These are phyloP conservation scores for Talaromyces sp. DNA, from an alignment of 2,329 filamentous ascomycete species.

Conservation along the genomic window DNA sequence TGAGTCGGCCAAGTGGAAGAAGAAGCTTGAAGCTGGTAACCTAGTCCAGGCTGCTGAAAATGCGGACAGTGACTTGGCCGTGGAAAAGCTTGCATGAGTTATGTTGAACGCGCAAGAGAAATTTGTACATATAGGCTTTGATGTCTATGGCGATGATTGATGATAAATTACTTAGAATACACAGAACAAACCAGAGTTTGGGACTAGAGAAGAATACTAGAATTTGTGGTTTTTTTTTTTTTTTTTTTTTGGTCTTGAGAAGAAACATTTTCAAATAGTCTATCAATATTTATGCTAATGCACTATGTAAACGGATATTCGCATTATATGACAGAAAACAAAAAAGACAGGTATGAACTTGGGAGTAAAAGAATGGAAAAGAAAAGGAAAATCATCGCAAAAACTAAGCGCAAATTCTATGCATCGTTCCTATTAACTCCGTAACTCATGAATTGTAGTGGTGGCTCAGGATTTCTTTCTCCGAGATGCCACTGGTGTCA, in stretches of 20 bases:
- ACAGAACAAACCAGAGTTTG: no score
- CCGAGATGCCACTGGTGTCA: not conserved
- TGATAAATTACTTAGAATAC: no score
- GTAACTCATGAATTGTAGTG: not conserved
- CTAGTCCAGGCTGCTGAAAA: slow-evolving; percentile 34
- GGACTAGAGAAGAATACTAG: no score
- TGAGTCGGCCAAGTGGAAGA: slow-evolving; percentile 53
- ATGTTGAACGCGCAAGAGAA: slow-evolving; percentile 14
- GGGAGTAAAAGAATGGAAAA: no score
- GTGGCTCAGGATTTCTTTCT: not conserved
- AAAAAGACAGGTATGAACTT: no score
- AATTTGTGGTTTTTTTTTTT: no score
- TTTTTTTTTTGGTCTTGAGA: no score
- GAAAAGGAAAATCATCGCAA: not conserved
- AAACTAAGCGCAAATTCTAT: not conserved
- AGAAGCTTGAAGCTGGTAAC: slow-evolving; percentile 47
- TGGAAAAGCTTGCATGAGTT: slow-evolving; percentile 35
- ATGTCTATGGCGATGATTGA: no score
- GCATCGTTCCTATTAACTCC: not conserved
- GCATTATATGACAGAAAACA: no score
- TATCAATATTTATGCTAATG: no score
- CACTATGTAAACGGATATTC: no score
- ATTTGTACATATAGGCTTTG: not conserved
- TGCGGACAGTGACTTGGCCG: slow-evolving; percentile 30
- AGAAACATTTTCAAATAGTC: no score